Base-by-base conservation (phyloP, 1,284 basidiomycete genomes). In the Mycosarcoma maydis region DNA sequence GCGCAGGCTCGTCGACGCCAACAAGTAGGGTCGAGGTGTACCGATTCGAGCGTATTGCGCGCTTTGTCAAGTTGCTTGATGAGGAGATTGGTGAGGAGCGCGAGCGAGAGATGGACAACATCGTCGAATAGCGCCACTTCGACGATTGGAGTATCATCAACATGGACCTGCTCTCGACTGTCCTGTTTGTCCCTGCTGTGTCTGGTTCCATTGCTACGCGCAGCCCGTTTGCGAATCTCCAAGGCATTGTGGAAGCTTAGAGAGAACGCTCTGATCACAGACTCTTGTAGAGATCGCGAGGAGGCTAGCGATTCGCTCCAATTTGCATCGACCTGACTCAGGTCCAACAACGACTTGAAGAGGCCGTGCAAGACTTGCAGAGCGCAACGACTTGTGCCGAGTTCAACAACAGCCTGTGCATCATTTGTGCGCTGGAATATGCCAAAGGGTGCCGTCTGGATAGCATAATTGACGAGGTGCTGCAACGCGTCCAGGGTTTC, bases 251-350 rank as follows among this genome's bases (percentile, higher is more conserved):
- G 50, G 42, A 62, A 52, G 40, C 59, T 44, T 30, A 69, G 59
- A 0, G 61, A 32, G 16, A 69, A 57, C 1, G 61, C 48, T 11
- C 58, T 61, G 33, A 66, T 41, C 17, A 71, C 32, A 4, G 43
- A 47, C 7, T 33, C 8, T 7, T 54, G 56, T 6, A 71, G 22
- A 3, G 20, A 9, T 6, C 19, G 30, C 6, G 68, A 71, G 16
- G 53, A 44, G 17, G 68, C 60, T 3, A 65, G 52, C 3, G 52
- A 48, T 26, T 66, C 53, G 43, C 52, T 60, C 68, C 68, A 71
- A n/a, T 66, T 47, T 2, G 61, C 47, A 32, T 71, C 68, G 5
- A 71, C 56, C 39, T 71, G 68, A 30, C 62, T 72, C 17, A 72
- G 42, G 26, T 72, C 69, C 2, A 72, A 44, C 23, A 67, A 43